Evolutionary conservation across 768 basidiomycete species (phyloP).

Genomic region (Cystobasidium onofrii): DNA sequence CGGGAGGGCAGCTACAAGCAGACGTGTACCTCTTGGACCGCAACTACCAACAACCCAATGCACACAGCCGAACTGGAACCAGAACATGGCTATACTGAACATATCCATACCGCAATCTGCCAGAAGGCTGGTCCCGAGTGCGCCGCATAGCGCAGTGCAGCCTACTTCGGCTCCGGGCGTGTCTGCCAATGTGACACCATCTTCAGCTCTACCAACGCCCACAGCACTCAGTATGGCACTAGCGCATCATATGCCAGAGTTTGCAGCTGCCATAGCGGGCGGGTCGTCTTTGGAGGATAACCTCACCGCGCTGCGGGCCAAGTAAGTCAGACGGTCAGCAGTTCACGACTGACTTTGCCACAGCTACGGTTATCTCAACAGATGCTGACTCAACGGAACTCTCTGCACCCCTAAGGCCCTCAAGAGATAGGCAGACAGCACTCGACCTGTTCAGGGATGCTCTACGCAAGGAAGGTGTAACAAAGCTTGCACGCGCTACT

Average conservation of each 20-base stretch:
- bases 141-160: background rate
- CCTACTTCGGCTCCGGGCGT: background rate
- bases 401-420: background rate
- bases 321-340: background rate
- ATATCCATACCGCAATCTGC: slow-evolving; percentile 21
- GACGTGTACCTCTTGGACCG: background rate
- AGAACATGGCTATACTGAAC: slow-evolving; percentile 22
- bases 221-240: background rate
- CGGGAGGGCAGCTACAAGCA: background rate
- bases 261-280: background rate
- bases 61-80: background rate
- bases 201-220: background rate
- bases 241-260: background rate
- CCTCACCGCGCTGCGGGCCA: slow-evolving; percentile 2
- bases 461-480: background rate
- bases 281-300: slow-evolving; percentile 1
- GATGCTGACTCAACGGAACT: too few relatives aligned
- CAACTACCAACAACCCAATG: background rate
- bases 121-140: slow-evolving; percentile 1
- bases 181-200: background rate
- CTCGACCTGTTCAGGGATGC: slow-evolving; percentile 2
- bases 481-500: background rate
- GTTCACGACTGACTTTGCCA: background rate
- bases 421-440: background rate
- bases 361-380: too few relatives aligned